Evolutionary conservation across 2,329 filamentous ascomycete genomes (phyloP).

Genomic region (Curvularia sp.): DNA sequence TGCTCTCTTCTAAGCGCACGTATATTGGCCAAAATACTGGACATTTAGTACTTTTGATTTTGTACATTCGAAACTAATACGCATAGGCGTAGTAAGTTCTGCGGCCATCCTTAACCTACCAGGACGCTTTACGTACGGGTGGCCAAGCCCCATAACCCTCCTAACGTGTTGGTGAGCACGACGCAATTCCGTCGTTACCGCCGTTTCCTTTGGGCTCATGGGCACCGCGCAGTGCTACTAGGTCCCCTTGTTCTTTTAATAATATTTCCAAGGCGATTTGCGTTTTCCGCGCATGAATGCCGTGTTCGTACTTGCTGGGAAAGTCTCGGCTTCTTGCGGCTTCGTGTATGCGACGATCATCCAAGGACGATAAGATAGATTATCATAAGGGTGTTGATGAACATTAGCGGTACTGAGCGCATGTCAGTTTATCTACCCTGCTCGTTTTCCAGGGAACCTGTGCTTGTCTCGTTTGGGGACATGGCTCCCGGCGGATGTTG

Average conservation of each 20-base stretch:
- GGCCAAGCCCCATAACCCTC: not conserved
- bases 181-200: not conserved
- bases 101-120: not conserved
- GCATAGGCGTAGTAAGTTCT: not conserved
- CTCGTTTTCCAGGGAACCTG: not conserved
- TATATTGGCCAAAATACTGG: not conserved
- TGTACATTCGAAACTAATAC: not conserved
- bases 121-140: not conserved
- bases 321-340: constrained; percentile 10
- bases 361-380: constrained; percentile 49
- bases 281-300: not conserved
- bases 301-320: constrained; percentile 12
- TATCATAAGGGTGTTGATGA: constrained; percentile 51
- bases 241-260: not conserved
- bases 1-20: not conserved
- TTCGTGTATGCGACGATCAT: constrained; percentile 30
- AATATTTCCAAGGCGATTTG: not conserved
- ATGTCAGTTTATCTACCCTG: constrained; percentile 18
- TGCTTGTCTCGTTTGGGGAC: not conserved
- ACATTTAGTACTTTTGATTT: not conserved
- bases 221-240: not conserved
- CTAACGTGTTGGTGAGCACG: not conserved
- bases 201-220: not conserved
- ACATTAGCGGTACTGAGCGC: constrained; percentile 49
- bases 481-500: constrained; percentile 1